Evolutionary conservation across 2,329 filamentous ascomycete genomes (phyloP).

Genomic region (Paecilomyces variotii): DNA sequence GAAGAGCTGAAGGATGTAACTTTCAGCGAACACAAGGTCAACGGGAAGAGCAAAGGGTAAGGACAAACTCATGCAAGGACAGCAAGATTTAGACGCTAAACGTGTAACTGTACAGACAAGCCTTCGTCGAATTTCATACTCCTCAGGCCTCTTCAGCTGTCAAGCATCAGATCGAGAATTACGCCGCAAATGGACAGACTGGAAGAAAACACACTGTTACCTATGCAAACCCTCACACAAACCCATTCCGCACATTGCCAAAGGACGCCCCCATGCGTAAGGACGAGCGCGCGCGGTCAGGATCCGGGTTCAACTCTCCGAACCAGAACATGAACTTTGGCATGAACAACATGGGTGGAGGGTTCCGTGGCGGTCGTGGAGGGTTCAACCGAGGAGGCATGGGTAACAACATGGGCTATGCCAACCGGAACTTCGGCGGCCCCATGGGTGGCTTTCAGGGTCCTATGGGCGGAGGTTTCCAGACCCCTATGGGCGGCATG

Average conservation of each 20-base stretch:
- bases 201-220: conserved; percentile 61
- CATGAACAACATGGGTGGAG: conserved; percentile 38
- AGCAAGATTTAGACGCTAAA: conserved; percentile 2
- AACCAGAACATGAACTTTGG: conserved; percentile 34
- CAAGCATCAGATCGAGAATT: conserved; percentile 70
- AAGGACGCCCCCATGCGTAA: conserved; percentile 77
- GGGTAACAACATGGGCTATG: conserved; percentile 43
- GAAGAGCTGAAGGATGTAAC: conserved; percentile 84
- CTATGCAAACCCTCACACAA: conserved; percentile 68
- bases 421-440: conserved; percentile 42
- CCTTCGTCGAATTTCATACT: conserved; percentile 76
- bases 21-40: conserved; percentile 97
- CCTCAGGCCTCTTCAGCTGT: conserved; percentile 77
- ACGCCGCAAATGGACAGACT: conserved; percentile 48
- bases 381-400: conserved; percentile 41
- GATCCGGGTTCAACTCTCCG: conserved; percentile 37
- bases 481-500: conserved; percentile 45
- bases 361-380: conserved; percentile 46
- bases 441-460: conserved; percentile 41
- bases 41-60: conserved; percentile 97
- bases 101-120: conserved; percentile 45
- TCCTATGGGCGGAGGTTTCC: conserved; percentile 43
- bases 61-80: conserved; percentile 18
- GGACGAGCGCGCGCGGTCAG: conserved; percentile 45
- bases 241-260: conserved; percentile 84